These are phyloP conservation scores for Setaria italica DNA, from an alignment of 202 grass and related monocot species.

Conservation along the genomic window DNA sequence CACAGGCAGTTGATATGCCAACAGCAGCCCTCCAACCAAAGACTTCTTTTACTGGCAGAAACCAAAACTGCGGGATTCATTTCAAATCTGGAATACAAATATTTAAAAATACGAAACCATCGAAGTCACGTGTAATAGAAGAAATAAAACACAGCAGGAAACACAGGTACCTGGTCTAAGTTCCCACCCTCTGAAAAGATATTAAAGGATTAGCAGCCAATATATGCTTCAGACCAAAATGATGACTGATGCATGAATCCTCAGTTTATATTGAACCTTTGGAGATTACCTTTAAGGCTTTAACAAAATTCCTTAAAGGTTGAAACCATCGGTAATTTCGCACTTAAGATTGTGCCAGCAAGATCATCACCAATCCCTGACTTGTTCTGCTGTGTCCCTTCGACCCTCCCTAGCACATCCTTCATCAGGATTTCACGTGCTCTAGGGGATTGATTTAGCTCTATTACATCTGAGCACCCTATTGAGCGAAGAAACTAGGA, in stretches of 20 bases:
- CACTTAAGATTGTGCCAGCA: neutral
- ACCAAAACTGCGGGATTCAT: neutral
- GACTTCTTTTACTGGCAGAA: neutral
- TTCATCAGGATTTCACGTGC: neutral
- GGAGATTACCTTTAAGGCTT: neutral
- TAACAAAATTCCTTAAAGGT: neutral
- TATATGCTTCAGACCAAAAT: neutral
- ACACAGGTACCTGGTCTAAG: neutral
- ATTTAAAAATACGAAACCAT: slow-evolving; percentile 11
- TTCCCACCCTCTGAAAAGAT: neutral
- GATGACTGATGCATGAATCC: neutral
- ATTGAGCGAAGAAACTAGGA: too few species aligned
- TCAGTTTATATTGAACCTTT: slow-evolving; percentile 1
- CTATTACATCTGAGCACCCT: neutral
- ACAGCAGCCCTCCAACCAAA: neutral
- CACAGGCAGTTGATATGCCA: too few species aligned
- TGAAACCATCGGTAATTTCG: slow-evolving; percentile 1
- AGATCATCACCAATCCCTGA: neutral
- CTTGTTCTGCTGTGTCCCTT: neutral
- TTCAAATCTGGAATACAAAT: neutral
- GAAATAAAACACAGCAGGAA: neutral
- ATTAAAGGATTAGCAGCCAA: neutral
- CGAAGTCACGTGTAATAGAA: neutral
- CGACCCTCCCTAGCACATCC: neutral
- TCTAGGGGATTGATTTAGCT: slow-evolving; percentile 6